Percentiles rank a stretch among this genome's conserved stretches.
phyloP scores from a whole-genome alignment of 306 rosid genomes.

The Dalbergia oliveri region DNA sequence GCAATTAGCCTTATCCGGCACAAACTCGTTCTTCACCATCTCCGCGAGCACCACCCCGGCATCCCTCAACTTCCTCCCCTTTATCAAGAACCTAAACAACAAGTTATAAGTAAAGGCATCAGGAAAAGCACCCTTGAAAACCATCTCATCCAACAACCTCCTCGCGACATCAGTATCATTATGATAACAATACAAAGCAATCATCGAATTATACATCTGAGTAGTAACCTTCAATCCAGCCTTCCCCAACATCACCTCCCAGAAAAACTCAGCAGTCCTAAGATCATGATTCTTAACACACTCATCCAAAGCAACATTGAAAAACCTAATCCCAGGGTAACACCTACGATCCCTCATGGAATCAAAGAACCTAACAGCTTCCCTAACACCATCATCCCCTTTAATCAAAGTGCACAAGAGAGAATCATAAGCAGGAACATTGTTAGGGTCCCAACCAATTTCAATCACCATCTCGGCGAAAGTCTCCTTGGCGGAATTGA shows the following conservation, averaged over 20 bases:
- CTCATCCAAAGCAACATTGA: constrained; percentile 63
- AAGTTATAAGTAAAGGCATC: constrained; percentile 62
- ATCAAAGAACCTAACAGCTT: constrained; percentile 55
- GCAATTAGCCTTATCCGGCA: constrained; percentile 66
- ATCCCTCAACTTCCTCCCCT: constrained; percentile 58
- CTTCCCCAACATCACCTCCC: constrained; percentile 61
- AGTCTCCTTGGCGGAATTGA: constrained; percentile 56
- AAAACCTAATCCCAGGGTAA: constrained; percentile 70
- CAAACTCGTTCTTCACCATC: constrained; percentile 75
- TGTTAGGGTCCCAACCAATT: constrained; percentile 71
- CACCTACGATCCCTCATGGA: constrained; percentile 60
- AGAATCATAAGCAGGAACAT: constrained; percentile 69
- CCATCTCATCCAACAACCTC: constrained; percentile 68
- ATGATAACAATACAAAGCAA: constrained; percentile 57
- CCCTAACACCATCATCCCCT: constrained; percentile 59
- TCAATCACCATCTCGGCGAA: constrained; percentile 72
- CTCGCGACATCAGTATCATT: constrained; percentile 48
- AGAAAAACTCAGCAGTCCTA: constrained; percentile 58
- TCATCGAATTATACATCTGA: constrained; percentile 62
- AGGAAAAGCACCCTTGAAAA: constrained; percentile 60
- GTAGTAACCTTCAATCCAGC: constrained; percentile 51
- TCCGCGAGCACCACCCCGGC: constrained; percentile 58
- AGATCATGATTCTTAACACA: constrained; percentile 58
- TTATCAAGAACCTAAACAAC: constrained; percentile 61
- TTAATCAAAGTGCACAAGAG: constrained; percentile 60